Evolutionary conservation across 2,329 filamentous ascomycete species (phyloP).

Genomic region (Leptosphaerulina australis): DNA sequence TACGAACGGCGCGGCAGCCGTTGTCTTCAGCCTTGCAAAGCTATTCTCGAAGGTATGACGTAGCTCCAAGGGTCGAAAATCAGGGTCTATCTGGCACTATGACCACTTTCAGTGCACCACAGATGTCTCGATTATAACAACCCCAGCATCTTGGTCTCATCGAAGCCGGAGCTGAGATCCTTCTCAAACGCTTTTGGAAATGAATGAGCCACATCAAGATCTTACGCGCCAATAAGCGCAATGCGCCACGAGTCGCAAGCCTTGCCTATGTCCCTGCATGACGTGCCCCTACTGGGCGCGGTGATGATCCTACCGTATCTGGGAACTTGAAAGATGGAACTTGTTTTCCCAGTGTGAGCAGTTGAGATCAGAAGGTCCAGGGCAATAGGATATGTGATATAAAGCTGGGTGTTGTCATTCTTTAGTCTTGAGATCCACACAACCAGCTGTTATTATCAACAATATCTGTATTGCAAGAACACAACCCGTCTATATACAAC

Average conservation of each 20-base stretch:
- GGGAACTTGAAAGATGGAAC: constrained; percentile 16
- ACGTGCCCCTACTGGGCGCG: constrained; percentile 25
- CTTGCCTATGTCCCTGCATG: constrained; percentile 32
- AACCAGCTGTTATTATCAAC: constrained; percentile 4
- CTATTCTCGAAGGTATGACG: constrained; percentile 30
- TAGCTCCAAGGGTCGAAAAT: constrained; percentile 11
- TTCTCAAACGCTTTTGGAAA: constrained; percentile 10
- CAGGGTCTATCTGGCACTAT: constrained; percentile 10
- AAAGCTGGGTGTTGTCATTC: constrained; percentile 1
- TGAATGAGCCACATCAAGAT: constrained; percentile 21
- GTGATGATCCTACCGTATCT: constrained; percentile 12
- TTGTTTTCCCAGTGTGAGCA: constrained; percentile 27
- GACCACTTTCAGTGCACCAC: not conserved
- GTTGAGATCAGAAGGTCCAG: constrained; percentile 4
- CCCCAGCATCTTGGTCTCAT: constrained; percentile 20
- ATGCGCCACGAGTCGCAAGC: constrained; percentile 24
- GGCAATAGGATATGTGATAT: constrained; percentile 13
- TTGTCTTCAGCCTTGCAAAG: constrained; percentile 14
- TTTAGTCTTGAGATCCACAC: not conserved
- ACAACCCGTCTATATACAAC: constrained; percentile 10
- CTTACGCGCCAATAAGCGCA: constrained; percentile 18
- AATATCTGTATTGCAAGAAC: constrained; percentile 2
- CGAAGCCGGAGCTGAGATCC: constrained; percentile 11
- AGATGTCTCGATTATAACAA: constrained; percentile 8
- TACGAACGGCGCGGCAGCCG: not conserved